Percentiles rank a stretch among this genome's conserved stretches.
These are phyloP conservation scores for Centaurea solstitialis DNA, from an alignment of 129 eudicot species.

Conservation along the genomic window DNA sequence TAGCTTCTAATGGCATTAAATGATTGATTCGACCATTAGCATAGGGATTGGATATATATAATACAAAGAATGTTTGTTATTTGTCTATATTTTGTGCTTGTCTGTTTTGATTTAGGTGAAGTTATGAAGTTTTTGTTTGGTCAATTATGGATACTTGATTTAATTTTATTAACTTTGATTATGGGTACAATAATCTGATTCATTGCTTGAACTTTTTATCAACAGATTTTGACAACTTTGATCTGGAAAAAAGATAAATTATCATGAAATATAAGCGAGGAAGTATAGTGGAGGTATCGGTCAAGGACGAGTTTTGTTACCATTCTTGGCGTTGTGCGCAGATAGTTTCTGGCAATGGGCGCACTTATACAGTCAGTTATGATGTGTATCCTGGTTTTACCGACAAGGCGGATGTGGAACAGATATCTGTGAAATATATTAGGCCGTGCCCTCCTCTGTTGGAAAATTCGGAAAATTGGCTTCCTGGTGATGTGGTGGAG, in stretches of 20 bases:
- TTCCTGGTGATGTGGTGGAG: conserved; percentile 73
- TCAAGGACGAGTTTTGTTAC: conserved; percentile 40
- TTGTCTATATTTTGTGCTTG: conserved; percentile 8
- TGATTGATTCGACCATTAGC: background rate
- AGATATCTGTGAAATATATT: conserved; percentile 44
- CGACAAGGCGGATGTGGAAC: conserved; percentile 34
- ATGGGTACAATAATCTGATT: background rate
- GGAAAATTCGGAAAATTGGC: conserved; percentile 39
- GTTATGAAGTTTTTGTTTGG: conserved; percentile 3
- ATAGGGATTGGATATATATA: background rate
- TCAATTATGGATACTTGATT: conserved; percentile 3
- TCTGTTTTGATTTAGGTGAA: conserved; percentile 10
- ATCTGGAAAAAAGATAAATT: conserved; percentile 6
- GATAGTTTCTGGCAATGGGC: conserved; percentile 50
- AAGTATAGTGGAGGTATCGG: conserved; percentile 67
- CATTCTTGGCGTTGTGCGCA: conserved; percentile 71
- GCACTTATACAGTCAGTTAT: conserved; percentile 52
- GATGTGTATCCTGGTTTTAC: conserved; percentile 47
- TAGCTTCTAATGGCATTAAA: background rate
- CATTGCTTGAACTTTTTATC: background rate
- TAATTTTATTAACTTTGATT: background rate
- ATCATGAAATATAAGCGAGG: conserved; percentile 66
- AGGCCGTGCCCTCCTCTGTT: conserved; percentile 68
- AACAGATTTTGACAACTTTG: conserved; percentile 13
- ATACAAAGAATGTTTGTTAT: background rate